Base-by-base conservation (phyloP, 129 eudicot species). In the Artemisia annua region DNA sequence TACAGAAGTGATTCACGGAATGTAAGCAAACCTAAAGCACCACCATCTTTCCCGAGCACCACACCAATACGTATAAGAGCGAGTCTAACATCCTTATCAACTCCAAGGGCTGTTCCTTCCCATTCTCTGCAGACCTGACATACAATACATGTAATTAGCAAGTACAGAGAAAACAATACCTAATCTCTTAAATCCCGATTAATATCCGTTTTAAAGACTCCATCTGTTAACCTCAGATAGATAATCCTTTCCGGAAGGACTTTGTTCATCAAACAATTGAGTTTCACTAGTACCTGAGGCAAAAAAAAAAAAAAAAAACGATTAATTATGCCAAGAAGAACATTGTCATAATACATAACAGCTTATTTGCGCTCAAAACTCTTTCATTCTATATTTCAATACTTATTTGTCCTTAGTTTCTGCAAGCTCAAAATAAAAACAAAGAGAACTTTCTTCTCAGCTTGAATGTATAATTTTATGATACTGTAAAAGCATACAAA, bases 11-110 rank as follows among this genome's bases (percentile, higher is more conserved):
- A 53, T 35, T 59, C 26, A 54, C 11, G 0, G 48, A 46, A 74
- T 20, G 51, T 59, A 75, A 18, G 14, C 69, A 75, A 78, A 90
- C 97, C 97, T 76, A 95, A 83, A 83, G 99, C 97, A 68, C 99
- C 99, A 17, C 99, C 99, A 60, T 95, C 96, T 88, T 88, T 95
- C 57, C 97, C 99, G 11, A 95, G 94, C 55, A 91, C 99, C 56
- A 95, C 91, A 2, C 97, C 99, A 58, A 88, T 88, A 69, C 99
- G 99, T 50, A 95, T 83, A 48, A 87, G 88, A 14, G 89, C 87
- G 14, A 90, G 82, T 68, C 97, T 88, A 52, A 95, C 99, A 81
- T 90, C 90, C 77, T 83, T 85, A 75, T 95, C 69, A 54, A 86
- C 97, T 69, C 67, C 85, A 22, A 88, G 84, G 15, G 99, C 99